These are phyloP conservation scores for Globisporangium rhizosaccharum DNA, from an alignment of 352 stramenopile genomes.

Conservation along the genomic window DNA sequence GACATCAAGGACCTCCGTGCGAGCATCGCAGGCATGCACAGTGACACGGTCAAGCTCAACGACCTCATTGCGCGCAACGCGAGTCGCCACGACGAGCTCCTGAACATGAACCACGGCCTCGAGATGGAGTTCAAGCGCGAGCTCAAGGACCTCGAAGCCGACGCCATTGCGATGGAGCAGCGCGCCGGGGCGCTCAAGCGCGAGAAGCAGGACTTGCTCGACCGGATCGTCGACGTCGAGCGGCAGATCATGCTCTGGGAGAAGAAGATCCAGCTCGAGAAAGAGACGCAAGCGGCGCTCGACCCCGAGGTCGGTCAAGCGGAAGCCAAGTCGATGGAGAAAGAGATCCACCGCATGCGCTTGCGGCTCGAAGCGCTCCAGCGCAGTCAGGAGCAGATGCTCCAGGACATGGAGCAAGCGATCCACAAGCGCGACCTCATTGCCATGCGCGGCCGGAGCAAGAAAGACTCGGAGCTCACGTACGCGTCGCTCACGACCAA, in stretches of 20 bases:
- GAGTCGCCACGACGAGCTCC: constrained; percentile 64
- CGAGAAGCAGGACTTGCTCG: constrained; percentile 84
- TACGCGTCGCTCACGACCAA: constrained; percentile 83
- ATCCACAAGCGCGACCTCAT: constrained; percentile 93
- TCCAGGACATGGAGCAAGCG: constrained; percentile 93
- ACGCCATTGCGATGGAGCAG: constrained; percentile 67
- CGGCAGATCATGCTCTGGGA: constrained; percentile 93
- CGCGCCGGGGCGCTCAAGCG: constrained; percentile 67
- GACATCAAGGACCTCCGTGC: constrained; percentile 82
- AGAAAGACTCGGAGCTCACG: constrained; percentile 80
- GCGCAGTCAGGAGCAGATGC: constrained; percentile 90
- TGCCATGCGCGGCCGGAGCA: constrained; percentile 77
- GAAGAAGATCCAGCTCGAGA: constrained; percentile 96
- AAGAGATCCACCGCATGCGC: constrained; percentile 95
- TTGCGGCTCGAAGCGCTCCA: constrained; percentile 88
- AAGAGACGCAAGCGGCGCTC: constrained; percentile 92
- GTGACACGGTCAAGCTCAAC: constrained; percentile 91
- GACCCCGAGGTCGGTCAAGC: constrained; percentile 90
- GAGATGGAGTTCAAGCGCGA: constrained; percentile 90
- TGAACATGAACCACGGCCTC: constrained; percentile 85
- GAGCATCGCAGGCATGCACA: constrained; percentile 80
- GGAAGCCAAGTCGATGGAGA: constrained; percentile 91
- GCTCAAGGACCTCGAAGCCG: constrained; percentile 87
- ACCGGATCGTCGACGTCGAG: constrained; percentile 90
- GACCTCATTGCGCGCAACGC: constrained; percentile 90